Conservation (phyloP, 2,329 filamentous ascomycete genomes). For the Lachnellula subtilissima region DNA sequence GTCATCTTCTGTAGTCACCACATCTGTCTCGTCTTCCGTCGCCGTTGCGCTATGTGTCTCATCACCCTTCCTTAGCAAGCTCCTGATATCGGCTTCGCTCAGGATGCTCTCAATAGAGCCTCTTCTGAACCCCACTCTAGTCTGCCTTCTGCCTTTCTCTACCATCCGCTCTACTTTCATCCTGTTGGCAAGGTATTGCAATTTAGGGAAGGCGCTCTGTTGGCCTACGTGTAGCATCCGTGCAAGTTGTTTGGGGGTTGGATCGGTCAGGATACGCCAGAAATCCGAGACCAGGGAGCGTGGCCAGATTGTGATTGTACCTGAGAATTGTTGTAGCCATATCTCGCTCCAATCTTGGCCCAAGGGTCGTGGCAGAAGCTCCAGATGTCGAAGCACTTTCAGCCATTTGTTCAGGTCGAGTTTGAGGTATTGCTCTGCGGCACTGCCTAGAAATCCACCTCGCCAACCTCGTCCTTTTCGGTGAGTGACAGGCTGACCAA, state of each 20-base stretch:
- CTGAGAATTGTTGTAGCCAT: slow-evolving; percentile 91
- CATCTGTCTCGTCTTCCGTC: slow-evolving; percentile 27
- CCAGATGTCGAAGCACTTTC: slow-evolving; percentile 86
- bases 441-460: slow-evolving; percentile 88
- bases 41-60: slow-evolving; percentile 32
- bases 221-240: slow-evolving; percentile 89
- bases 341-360: slow-evolving; percentile 97
- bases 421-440: slow-evolving; percentile 91
- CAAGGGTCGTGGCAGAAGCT: slow-evolving; percentile 81
- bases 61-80: slow-evolving; percentile 36
- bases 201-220: slow-evolving; percentile 82
- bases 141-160: slow-evolving; percentile 54
- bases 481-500: slow-evolving; percentile 91
- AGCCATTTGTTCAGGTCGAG: slow-evolving; percentile 97
- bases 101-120: slow-evolving; percentile 56
- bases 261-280: slow-evolving; percentile 79
- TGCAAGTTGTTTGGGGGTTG: slow-evolving; percentile 67
- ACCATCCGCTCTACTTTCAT: slow-evolving; percentile 73
- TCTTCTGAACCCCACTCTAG: slow-evolving; percentile 43
- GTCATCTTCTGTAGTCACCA: slow-evolving; percentile 19
- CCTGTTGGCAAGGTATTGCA: slow-evolving; percentile 86
- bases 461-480: slow-evolving; percentile 91
- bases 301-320: slow-evolving; percentile 95
- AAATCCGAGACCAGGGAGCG: slow-evolving; percentile 76
- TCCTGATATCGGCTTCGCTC: slow-evolving; percentile 55